Evolutionary conservation across 371 early-diverging fungal species (phyloP).

Genomic region (Haplosporangium sp.): DNA sequence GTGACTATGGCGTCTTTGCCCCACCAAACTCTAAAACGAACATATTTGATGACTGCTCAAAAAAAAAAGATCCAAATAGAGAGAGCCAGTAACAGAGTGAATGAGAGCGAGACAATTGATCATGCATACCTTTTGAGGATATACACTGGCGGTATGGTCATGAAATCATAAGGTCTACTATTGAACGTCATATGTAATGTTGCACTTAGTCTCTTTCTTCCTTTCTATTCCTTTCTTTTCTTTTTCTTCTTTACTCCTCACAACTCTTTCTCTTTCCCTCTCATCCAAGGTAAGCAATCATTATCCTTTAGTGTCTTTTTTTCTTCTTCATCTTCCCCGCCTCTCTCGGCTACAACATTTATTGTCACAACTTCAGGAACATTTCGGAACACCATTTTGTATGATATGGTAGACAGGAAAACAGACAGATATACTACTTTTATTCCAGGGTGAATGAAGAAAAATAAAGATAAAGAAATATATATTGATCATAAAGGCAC

Average conservation of each 20-base stretch:
- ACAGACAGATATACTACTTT: not conserved
- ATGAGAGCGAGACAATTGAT: conserved; percentile 11
- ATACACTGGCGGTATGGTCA: conserved; percentile 4
- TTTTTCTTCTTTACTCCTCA: conserved; percentile 10
- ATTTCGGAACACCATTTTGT: not conserved
- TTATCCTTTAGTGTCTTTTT: not conserved
- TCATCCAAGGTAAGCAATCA: conserved; percentile 19
- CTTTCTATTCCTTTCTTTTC: conserved; percentile 1
- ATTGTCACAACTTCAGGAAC: not conserved
- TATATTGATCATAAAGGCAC: not conserved
- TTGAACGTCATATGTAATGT: not conserved
- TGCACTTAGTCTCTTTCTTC: not conserved
- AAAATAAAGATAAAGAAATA: not conserved
- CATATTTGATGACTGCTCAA: not conserved
- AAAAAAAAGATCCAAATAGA: not conserved
- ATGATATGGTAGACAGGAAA: not conserved
- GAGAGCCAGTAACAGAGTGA: not conserved
- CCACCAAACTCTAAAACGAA: conserved; percentile 34
- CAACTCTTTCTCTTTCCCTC: not conserved
- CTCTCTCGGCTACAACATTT: not conserved
- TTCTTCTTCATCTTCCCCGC: not conserved
- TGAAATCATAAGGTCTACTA: not conserved
- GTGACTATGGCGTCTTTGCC: conserved; percentile 10
- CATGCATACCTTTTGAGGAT: conserved; percentile 11
- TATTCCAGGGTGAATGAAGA: not conserved